Evolutionary conservation across 2,329 filamentous ascomycete genomes (phyloP), one percentile per base, ranked within the genome.

Genomic region (Triangularia setosa): DNA sequence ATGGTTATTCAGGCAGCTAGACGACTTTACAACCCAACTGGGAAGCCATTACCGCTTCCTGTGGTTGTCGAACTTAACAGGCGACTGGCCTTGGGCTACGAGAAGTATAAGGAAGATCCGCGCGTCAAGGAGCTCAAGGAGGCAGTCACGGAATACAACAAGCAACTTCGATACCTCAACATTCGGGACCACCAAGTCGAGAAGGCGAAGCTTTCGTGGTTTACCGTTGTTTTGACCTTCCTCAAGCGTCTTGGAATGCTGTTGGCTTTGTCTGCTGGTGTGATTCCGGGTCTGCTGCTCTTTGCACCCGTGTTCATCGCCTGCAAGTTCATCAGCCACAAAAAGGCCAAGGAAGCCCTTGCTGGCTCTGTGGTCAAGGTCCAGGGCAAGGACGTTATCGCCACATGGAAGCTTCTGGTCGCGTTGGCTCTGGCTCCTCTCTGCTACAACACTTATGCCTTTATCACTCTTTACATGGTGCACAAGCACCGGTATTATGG

Each of bases 1-100:
- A 97, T 97, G 93, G 84, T 96, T 70, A 96, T 98, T 65, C 95
- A 98, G 84, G 93, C 94, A 40, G 94, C 93, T 6, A 87, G 95
- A 67, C 87, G 95, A 58, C 83, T 99, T 27, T 99, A 99, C 79
- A 97, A 96, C 73, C 91, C 93, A 11, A 95, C 92, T 58, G 92
- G 93, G 71, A 97, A 94, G 80, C 97, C 96, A 76, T 83, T 98
- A 40, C 94, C 94, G 6, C 83, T 98, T 23, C 92, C 94, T 0
- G 90, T 94, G 73, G 91, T 98, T 9, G 91, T 98, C 30, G 95
- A 99, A 79, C 86, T 99, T 60, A 98, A 98, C 78, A 86, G 94
- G 60, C 88, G 94, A 35, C 84, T 99, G 5, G 90, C 96, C 64
- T 90, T 94, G 76, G 94, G 94, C 25, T 99, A 97, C 74, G 91